These are phyloP conservation scores for Lathyrus sativus DNA, from an alignment of 306 rosid species.

Conservation along the genomic window DNA sequence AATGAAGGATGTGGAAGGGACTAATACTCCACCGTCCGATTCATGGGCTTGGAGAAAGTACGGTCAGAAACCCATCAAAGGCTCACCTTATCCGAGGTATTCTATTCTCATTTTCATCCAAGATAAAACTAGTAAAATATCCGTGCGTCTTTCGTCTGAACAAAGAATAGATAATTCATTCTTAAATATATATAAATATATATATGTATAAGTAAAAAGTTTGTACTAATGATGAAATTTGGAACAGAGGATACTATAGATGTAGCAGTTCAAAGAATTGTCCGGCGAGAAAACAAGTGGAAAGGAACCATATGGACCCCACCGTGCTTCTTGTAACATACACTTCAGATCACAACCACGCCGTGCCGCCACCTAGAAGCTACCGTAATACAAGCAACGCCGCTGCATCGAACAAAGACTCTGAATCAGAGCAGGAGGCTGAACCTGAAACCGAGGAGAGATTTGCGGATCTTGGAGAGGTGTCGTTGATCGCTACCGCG, in stretches of 20 bases:
- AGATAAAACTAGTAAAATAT: too few species aligned
- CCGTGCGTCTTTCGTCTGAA: too few species aligned
- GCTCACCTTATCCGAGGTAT: conserved; percentile 26
- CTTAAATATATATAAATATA: too few species aligned
- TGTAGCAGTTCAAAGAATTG: conserved; percentile 27
- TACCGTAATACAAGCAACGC: not conserved
- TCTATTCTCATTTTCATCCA: not conserved
- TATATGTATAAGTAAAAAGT: too few species aligned
- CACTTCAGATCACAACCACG: conserved; percentile 17
- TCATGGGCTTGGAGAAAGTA: conserved; percentile 31
- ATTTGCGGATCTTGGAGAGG: not conserved
- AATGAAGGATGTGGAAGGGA: conserved; percentile 6
- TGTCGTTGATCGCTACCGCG: not conserved
- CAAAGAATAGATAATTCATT: too few species aligned
- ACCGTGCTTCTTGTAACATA: conserved; percentile 12
- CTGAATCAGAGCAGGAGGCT: conserved; percentile 2
- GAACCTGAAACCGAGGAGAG: conserved; percentile 13
- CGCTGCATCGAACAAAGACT: conserved; percentile 4
- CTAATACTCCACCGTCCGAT: conserved; percentile 26
- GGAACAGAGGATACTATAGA: conserved; percentile 20
- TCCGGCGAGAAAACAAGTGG: conserved; percentile 23
- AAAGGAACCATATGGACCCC: conserved; percentile 22
- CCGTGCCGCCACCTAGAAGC: conserved; percentile 2
- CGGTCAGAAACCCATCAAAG: conserved; percentile 25
- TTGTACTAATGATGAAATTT: not conserved